Conservation (phyloP, 352 stramenopile genomes). For the Phytophthora cactorum region DNA sequence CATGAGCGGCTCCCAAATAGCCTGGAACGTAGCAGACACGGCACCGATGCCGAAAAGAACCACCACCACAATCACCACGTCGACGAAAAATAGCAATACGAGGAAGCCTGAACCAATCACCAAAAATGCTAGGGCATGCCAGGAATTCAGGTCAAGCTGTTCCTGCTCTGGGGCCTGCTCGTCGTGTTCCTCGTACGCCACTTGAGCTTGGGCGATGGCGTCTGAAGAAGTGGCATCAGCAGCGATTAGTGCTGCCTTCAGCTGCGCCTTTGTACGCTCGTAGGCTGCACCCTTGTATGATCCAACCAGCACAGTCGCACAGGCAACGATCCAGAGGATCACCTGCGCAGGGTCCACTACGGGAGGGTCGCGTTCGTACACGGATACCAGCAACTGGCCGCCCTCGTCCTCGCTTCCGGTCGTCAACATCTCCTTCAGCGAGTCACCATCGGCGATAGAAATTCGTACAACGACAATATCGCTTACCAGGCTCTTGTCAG, state of each 20-base stretch:
- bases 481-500: constrained; percentile 48
- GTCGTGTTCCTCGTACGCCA: constrained; percentile 67
- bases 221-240: constrained; percentile 62
- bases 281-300: constrained; percentile 73
- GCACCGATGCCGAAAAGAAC: constrained; percentile 67
- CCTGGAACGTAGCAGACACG: constrained; percentile 59
- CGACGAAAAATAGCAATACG: constrained; percentile 91
- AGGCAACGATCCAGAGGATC: constrained; percentile 81
- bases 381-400: constrained; percentile 51
- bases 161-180: constrained; percentile 61
- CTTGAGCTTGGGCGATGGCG: constrained; percentile 49
- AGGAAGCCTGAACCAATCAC: constrained; percentile 91
- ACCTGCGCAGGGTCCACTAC: constrained; percentile 67
- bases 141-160: constrained; percentile 86
- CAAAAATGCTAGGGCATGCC: constrained; percentile 92
- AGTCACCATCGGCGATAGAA: constrained; percentile 61
- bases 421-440: constrained; percentile 51
- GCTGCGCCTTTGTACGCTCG: constrained; percentile 71
- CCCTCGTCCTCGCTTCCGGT: constrained; percentile 29
- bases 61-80: constrained; percentile 83
- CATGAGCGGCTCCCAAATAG: constrained; percentile 70
- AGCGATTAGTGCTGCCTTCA: constrained; percentile 53
- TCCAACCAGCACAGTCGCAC: constrained; percentile 72
- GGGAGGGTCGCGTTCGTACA: constrained; percentile 70
- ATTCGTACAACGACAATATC: constrained; percentile 75